Evolutionary conservation across 2,329 filamentous ascomycete genomes (phyloP), one percentile per base, ranked within the genome.

Genomic region (Neonectria punicea): DNA sequence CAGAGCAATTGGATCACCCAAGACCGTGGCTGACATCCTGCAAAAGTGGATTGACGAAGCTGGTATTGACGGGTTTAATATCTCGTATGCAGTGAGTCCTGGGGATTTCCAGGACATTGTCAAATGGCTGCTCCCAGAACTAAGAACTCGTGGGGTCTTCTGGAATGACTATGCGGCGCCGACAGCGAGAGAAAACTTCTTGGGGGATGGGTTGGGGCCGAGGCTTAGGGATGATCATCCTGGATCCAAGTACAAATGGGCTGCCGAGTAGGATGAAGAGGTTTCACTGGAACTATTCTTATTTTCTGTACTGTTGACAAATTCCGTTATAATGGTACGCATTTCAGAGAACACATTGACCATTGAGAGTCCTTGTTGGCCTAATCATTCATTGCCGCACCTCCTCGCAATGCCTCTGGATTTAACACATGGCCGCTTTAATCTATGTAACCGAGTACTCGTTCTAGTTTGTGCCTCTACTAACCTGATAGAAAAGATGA

Each of bases 11-110:
- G 66, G 67, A 3, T 61, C 61, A 7, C 64, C 66, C 11, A 61
- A 56, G 46, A 67, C 61, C 1, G 68, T 69, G 10, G 66, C 68
- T 5, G 66, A 67, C 39, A 61, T 59, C 11, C 50, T 70, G 16
- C 55, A 70, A 39, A 61, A 39, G 11, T 69, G 68, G 68, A 54
- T 70, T 25, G 44, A 53, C 9, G 60, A 65, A 32, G 59, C 63
- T 9, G 56, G 55, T 5, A 53, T 70, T 4, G 67, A 68, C 39
- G 66, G 67, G 3, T 70, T 70, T 47, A 67, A 70, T 11, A 39
- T 68, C 9, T 63, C 63, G 2, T 62, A 70, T 32, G 61, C 64
- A 5, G 58, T 58, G 3, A 63, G 49, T 7, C 66, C 66, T 11
- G 54, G 53, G 9, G 66, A 64, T n/a, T 61, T 64, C 28, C 53